A percentile compares a stretch with the other conserved stretches of the same genome.
Conservation (phyloP, 1,139 yeast species). For the Sporopachydermia cereana region DNA sequence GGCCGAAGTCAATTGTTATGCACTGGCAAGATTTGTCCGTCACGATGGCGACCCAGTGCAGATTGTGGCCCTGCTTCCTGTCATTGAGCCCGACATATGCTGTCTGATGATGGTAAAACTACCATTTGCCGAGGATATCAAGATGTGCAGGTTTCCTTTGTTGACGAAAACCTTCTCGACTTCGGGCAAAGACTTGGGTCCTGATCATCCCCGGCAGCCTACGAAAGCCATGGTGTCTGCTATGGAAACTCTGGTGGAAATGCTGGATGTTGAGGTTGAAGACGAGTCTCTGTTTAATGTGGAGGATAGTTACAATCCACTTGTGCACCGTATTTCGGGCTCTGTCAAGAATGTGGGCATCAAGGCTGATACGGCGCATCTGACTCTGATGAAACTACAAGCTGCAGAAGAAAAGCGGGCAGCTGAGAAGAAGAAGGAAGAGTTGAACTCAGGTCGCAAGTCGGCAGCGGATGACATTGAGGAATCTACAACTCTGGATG, state of each 20-base stretch:
- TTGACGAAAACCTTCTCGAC: conserved; percentile 28
- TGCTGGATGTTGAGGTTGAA: conserved; percentile 25
- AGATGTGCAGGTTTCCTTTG: conserved; percentile 47
- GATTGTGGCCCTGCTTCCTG: conserved; percentile 49
- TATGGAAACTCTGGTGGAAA: conserved; percentile 31
- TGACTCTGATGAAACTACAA: conserved; percentile 8
- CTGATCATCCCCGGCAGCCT: conserved; percentile 22
- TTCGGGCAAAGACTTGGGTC: conserved; percentile 22
- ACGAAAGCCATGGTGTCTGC: conserved; percentile 23
- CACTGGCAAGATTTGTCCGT: conserved; percentile 51
- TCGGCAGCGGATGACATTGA: not conserved
- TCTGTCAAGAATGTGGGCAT: conserved; percentile 22
- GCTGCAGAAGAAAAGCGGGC: not conserved
- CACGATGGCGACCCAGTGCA: conserved; percentile 37
- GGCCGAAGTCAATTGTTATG: conserved; percentile 35
- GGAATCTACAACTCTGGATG: no score
- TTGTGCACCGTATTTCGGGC: conserved; percentile 20
- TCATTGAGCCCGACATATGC: conserved; percentile 21
- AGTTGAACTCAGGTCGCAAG: not conserved
- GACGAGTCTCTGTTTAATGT: conserved; percentile 7
- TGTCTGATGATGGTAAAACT: conserved; percentile 33
- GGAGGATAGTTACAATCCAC: conserved; percentile 20
- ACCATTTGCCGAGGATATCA: conserved; percentile 76
- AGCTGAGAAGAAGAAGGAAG: conserved; percentile 3
- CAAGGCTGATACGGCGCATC: conserved; percentile 13